Conservation (phyloP, 148 eudicot species). For the Salicornia ramosissima region DNA sequence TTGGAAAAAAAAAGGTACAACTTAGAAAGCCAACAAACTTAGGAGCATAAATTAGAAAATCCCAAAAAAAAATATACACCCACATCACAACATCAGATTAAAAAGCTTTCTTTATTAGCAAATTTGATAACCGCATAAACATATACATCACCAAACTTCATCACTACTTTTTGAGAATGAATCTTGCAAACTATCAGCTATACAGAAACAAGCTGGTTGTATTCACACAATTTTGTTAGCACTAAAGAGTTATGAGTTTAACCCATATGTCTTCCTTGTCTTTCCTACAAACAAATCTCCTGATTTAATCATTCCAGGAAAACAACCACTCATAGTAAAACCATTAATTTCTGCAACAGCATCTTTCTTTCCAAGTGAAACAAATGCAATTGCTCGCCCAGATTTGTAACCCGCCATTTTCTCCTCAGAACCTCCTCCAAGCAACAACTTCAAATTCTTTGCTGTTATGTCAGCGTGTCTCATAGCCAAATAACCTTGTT, state of each 20-base stretch:
- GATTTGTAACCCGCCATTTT: conserved; percentile 33
- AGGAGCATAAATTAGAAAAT: too few relatives aligned
- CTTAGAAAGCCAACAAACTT: too few relatives aligned
- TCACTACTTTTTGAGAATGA: too few relatives aligned
- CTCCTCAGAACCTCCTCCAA: conserved; percentile 27
- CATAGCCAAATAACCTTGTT: conserved; percentile 51
- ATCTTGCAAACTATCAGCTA: neutral
- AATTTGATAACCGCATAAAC: too few relatives aligned
- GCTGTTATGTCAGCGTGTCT: conserved; percentile 37
- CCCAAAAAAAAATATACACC: too few relatives aligned
- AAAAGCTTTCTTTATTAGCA: too few relatives aligned
- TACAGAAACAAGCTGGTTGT: neutral
- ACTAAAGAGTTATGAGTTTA: conserved; percentile 5
- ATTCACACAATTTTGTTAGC: neutral
- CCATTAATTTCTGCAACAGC: conserved; percentile 38
- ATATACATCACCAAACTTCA: too few relatives aligned
- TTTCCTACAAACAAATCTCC: conserved; percentile 50
- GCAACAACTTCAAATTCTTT: conserved; percentile 37
- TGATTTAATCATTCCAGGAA: conserved; percentile 50
- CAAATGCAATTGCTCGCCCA: conserved; percentile 34
- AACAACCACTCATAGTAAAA: conserved; percentile 33
- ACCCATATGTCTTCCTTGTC: conserved; percentile 39
- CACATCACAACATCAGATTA: too few relatives aligned
- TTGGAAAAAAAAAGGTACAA: too few relatives aligned
- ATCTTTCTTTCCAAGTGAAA: conserved; percentile 45